A percentile compares a stretch with the other conserved stretches of the same genome.
Evolutionary conservation across 75 land plant genomes (phyloP).

Genomic region (Sequoia sempervirens): DNA sequence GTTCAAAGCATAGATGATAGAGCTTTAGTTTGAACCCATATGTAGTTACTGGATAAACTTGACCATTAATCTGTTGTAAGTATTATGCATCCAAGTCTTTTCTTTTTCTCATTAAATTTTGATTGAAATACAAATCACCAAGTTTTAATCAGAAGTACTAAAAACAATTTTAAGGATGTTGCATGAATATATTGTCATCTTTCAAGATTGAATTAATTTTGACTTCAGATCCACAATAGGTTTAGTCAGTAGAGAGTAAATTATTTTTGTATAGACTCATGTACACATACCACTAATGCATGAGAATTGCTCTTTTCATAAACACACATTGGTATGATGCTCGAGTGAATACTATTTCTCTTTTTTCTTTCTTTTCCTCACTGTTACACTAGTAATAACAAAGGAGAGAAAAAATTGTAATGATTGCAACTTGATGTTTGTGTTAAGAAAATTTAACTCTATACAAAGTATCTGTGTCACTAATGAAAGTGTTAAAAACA

Average conservation of each 20-base stretch:
- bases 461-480: too few relatives aligned
- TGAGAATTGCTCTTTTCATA: neutral
- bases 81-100: constrained; percentile 1
- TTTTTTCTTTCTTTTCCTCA: too few relatives aligned
- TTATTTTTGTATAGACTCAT: neutral
- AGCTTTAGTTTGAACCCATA: constrained; percentile 8
- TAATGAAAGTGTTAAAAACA: too few relatives aligned
- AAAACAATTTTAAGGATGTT: too few relatives aligned
- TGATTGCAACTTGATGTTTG: too few relatives aligned
- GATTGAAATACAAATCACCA: neutral
- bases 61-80: constrained; percentile 27
- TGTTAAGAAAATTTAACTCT: too few relatives aligned
- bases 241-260: neutral
- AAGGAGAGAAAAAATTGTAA: too few relatives aligned
- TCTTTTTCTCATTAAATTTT: neutral
- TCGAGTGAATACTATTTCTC: too few relatives aligned
- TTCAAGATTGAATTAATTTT: neutral
- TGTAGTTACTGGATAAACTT: constrained; percentile 22
- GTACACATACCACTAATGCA: neutral
- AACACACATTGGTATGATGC: neutral
- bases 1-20: neutral
- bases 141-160: neutral
- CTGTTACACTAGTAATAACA: too few relatives aligned
- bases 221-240: neutral
- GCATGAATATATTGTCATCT: neutral